A percentile compares a stretch with the other conserved stretches of the same genome.
Conservation (phyloP, 2,329 filamentous ascomycete genomes). For the Diaporthe velutina region DNA sequence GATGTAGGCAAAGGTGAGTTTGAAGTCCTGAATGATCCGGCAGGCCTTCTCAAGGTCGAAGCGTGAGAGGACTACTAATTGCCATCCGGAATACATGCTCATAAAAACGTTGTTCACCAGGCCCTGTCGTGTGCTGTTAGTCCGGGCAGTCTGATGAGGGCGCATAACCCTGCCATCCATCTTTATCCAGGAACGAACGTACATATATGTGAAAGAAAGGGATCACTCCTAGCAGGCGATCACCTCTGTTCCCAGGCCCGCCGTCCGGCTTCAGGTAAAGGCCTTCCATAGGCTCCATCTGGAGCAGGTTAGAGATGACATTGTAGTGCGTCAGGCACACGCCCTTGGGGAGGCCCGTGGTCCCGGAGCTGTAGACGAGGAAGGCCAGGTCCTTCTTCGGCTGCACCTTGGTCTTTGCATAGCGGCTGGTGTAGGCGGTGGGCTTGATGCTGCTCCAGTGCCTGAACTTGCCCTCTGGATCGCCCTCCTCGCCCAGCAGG, state of each 20-base stretch:
- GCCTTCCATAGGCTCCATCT: conserved; percentile 66
- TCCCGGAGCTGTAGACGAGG: conserved; percentile 90
- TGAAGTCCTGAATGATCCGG: conserved; percentile 78
- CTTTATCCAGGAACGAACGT: conserved; percentile 50
- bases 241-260: conserved; percentile 71
- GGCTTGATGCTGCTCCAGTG: conserved; percentile 82
- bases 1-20: conserved; percentile 83
- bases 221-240: conserved; percentile 82
- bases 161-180: not conserved
- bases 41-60: conserved; percentile 89
- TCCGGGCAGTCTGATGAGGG: not conserved
- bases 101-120: conserved; percentile 81
- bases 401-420: conserved; percentile 70
- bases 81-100: conserved; percentile 73
- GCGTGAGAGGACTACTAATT: conserved; percentile 78
- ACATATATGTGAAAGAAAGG: conserved; percentile 96
- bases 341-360: conserved; percentile 91
- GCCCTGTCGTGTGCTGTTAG: conserved; percentile 54
- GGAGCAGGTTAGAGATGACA: conserved; percentile 80
- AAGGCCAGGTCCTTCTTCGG: conserved; percentile 83
- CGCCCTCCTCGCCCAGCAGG: conserved; percentile 78
- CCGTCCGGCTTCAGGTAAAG: conserved; percentile 69
- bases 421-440: conserved; percentile 69
- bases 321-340: conserved; percentile 89
- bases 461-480: conserved; percentile 70